Evolutionary conservation across 495 filamentous ascomycete species (phyloP).

Genomic region (Penicillium coprophilum): DNA sequence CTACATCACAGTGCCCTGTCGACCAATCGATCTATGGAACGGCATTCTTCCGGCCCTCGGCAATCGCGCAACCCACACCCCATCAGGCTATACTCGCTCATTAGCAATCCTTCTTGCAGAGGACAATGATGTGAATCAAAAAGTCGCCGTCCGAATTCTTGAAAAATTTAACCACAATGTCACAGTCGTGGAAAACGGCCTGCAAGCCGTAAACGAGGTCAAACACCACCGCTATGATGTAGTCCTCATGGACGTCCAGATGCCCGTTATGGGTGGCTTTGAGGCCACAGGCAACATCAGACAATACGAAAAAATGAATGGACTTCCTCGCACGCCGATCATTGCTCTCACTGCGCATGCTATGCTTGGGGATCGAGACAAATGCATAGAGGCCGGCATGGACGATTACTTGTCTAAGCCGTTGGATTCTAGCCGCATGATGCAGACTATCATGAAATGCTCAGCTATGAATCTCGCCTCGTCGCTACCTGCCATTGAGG

Average conservation of each 20-base stretch:
- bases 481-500: constrained; percentile 4
- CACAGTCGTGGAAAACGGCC: constrained; percentile 70
- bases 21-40: constrained; percentile 87
- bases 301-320: constrained; percentile 53
- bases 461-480: constrained; percentile 22
- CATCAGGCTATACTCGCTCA: constrained; percentile 81
- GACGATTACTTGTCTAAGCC: constrained; percentile 83
- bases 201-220: constrained; percentile 70
- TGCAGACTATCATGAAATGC: constrained; percentile 70
- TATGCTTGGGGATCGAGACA: constrained; percentile 78
- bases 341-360: constrained; percentile 82
- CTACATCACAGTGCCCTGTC: constrained; percentile 92
- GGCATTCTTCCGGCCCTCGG: constrained; percentile 91
- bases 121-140: constrained; percentile 78
- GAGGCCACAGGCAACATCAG: constrained; percentile 70
- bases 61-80: constrained; percentile 75
- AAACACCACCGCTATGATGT: constrained; percentile 59
- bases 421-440: constrained; percentile 64
- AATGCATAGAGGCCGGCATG: constrained; percentile 75
- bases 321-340: constrained; percentile 60
- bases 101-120: constrained; percentile 87
- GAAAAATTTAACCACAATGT: constrained; percentile 73
- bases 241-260: constrained; percentile 88
- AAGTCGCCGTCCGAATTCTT: constrained; percentile 73
- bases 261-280: constrained; percentile 82